Percentiles rank a stretch among this genome's conserved stretches.
These are phyloP conservation scores for Ophiobolus disseminans DNA, from an alignment of 2,329 filamentous ascomycete genomes.

Conservation along the genomic window DNA sequence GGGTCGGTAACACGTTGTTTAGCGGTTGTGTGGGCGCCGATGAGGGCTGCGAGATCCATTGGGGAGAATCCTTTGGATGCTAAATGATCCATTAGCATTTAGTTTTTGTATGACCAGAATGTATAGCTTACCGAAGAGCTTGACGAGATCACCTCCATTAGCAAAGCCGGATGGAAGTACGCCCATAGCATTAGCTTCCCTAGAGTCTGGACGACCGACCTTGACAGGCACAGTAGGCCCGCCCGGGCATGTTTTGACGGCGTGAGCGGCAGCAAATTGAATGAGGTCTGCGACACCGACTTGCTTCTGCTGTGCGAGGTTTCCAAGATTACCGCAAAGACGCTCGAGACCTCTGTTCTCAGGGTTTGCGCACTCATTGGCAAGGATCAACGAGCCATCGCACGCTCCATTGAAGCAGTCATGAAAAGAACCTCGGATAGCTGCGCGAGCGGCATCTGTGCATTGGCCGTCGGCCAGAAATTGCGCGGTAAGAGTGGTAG, in stretches of 20 bases:
- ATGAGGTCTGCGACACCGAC: constrained; percentile 47
- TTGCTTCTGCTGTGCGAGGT: constrained; percentile 50
- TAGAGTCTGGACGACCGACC: constrained; percentile 43
- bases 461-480: constrained; percentile 45
- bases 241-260: constrained; percentile 46
- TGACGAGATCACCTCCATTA: constrained; percentile 27
- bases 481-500: constrained; percentile 38
- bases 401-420: constrained; percentile 48
- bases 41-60: constrained; percentile 47
- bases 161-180: constrained; percentile 32
- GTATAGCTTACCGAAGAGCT: constrained; percentile 36
- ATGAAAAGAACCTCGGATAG: constrained; percentile 45
- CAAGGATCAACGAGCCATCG: constrained; percentile 47
- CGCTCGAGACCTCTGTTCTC: constrained; percentile 55
- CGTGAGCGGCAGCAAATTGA: constrained; percentile 48
- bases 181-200: constrained; percentile 24
- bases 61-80: constrained; percentile 47
- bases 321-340: constrained; percentile 50
- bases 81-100: constrained; percentile 1
- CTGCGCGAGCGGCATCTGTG: constrained; percentile 45
- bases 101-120: background rate
- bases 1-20: constrained; percentile 39
- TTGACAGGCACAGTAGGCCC: constrained; percentile 44
- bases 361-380: constrained; percentile 42
- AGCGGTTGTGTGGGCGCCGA: constrained; percentile 48